Evolutionary conservation across 495 filamentous ascomycete genomes (phyloP).

Genomic region (Aspergillus ellipticus): DNA sequence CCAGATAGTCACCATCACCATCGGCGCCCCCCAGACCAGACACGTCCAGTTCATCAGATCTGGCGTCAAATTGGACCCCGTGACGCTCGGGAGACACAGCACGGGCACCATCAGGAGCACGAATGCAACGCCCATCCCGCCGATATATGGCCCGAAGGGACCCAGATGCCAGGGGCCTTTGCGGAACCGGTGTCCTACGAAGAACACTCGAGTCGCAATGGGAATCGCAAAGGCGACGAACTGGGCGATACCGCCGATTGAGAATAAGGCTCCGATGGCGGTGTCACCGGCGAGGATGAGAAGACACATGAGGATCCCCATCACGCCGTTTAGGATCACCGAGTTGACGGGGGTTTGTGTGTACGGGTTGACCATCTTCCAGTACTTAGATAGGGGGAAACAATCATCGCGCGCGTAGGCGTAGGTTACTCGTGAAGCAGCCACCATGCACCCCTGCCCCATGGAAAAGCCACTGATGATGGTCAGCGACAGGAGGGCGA

Average conservation of each 20-base stretch:
- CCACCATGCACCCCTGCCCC: conserved; percentile 83
- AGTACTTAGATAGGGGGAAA: conserved; percentile 62
- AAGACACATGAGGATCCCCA: conserved; percentile 62
- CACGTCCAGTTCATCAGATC: conserved; percentile 74
- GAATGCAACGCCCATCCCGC: conserved; percentile 57
- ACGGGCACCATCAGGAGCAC: conserved; percentile 72
- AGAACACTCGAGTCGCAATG: conserved; percentile 70
- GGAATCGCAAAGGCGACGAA: conserved; percentile 73
- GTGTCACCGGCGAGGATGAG: conserved; percentile 65
- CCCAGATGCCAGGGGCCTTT: conserved; percentile 74
- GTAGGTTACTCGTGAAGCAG: conserved; percentile 73
- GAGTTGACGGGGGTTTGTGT: conserved; percentile 76
- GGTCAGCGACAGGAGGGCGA: conserved; percentile 64
- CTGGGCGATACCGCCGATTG: conserved; percentile 70
- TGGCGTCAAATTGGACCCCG: conserved; percentile 52
- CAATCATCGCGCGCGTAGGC: conserved; percentile 78
- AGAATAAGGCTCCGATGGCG: conserved; percentile 72
- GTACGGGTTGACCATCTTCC: conserved; percentile 61
- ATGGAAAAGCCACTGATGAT: conserved; percentile 76
- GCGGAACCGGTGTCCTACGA: conserved; percentile 67
- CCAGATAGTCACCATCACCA: conserved; percentile 61
- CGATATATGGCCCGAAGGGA: conserved; percentile 57
- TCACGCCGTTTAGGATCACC: conserved; percentile 65
- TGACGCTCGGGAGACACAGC: conserved; percentile 62
- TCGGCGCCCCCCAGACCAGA: conserved; percentile 69